Base-by-base conservation (phyloP, 2,329 filamentous ascomycete genomes). In the Byssochlamys sp. region DNA sequence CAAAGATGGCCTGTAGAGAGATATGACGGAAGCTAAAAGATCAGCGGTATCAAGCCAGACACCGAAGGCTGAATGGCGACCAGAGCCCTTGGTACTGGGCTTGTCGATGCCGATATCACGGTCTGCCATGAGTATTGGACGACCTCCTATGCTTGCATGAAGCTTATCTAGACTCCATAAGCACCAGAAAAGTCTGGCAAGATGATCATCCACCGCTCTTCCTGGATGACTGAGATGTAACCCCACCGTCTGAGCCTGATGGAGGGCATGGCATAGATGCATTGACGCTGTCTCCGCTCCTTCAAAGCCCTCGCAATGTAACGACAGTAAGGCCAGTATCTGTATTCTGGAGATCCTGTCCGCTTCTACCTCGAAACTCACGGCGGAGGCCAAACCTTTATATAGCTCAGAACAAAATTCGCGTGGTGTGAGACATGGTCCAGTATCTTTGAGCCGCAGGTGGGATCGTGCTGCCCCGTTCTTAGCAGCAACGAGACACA, bases 141-240 rank as follows among this genome's bases (percentile, higher is more conserved):
- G 67, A 31, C 73, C 73, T 24, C 72, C 73, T 27, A 75, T 66
- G 58, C 71, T 71, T 45, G 72, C 72, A 62, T 75, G 73, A 64
- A 75, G 67, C 58, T 75, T 75, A 59, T 75, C 73, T 35, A 75
- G 55, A 2, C 70, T 70, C 73, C 73, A 75, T 45, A 75, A 60
- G 26, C 70, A 70, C 73, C 73, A 75, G 61, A 75, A 75, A 3
- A 75, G 61, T 55, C 63, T 61, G 14, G 63, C 65, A n/a, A 66
- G 58, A 26, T 68, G 61, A 55, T 72, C 71, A 26, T 60, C 64
- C 14, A 62, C 55, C 29, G 61, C 62, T 52, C 70, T 65, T 6
- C 66, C 68, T 4, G 73, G 71, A 19, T 70, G 68, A 56, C 72
- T 65, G 54, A 75, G 70, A 62, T 75, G 73, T 35, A 75, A 57